These are phyloP conservation scores for Capillidium heterosporum DNA, from an alignment of 371 early-diverging fungal species.

Conservation along the genomic window DNA sequence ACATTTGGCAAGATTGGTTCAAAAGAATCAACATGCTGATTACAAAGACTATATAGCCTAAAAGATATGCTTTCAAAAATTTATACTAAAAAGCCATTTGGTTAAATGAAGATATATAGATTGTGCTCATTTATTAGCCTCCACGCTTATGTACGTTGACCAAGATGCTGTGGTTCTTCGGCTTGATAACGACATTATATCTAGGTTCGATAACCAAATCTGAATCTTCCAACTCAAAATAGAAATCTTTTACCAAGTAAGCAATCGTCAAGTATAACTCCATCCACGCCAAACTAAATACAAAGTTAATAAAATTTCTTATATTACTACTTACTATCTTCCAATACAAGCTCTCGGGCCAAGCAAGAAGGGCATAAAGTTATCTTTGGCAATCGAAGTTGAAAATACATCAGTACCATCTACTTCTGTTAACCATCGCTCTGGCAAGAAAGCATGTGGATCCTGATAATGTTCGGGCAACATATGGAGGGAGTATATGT, in stretches of 20 bases:
- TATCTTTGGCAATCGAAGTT: background rate
- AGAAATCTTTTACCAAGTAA: background rate
- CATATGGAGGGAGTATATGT: background rate
- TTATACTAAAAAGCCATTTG: too few relatives aligned
- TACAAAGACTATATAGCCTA: too few relatives aligned
- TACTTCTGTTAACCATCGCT: background rate
- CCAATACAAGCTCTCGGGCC: slow-evolving; percentile 5
- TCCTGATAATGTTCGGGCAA: background rate
- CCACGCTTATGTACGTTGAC: background rate
- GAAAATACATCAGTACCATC: background rate
- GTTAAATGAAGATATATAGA: too few relatives aligned
- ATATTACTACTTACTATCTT: background rate
- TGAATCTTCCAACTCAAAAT: background rate
- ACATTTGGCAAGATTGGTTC: too few relatives aligned
- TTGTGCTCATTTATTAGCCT: too few relatives aligned
- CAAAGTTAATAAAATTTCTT: background rate
- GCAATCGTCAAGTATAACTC: background rate
- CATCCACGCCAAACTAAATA: background rate
- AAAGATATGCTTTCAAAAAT: too few relatives aligned
- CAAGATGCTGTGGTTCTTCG: too few relatives aligned
- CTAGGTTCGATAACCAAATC: too few relatives aligned
- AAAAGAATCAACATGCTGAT: too few relatives aligned
- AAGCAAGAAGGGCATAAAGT: slow-evolving; percentile 2
- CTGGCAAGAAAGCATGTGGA: background rate
- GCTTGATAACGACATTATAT: too few relatives aligned